phyloP scores from a whole-genome alignment of 2,329 filamentous ascomycete species.

The Penicillium sp. region DNA sequence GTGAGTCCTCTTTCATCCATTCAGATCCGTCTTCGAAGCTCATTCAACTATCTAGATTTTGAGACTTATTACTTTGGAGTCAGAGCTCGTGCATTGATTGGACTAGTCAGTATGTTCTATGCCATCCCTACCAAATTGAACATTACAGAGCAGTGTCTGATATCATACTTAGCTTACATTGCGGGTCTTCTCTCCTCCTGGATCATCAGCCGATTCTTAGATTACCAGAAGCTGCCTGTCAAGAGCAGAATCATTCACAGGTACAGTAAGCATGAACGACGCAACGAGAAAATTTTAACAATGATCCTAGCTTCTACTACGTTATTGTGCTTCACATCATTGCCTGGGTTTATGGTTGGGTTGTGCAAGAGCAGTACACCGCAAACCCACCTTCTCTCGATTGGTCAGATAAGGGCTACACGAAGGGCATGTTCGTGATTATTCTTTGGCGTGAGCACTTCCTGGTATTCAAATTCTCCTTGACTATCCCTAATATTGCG shows the following conservation, averaged over 20 bases:
- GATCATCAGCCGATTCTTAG: constrained; percentile 48
- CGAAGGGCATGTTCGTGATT: constrained; percentile 51
- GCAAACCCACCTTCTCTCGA: constrained; percentile 42
- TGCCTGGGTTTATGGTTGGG: constrained; percentile 56
- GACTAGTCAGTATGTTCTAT: constrained; percentile 39
- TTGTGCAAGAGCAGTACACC: constrained; percentile 55
- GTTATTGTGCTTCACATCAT: constrained; percentile 48
- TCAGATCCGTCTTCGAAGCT: neutral
- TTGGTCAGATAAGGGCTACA: constrained; percentile 47
- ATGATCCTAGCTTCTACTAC: constrained; percentile 44
- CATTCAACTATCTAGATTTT: constrained; percentile 40
- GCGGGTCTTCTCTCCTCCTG: constrained; percentile 47
- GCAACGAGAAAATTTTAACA: neutral
- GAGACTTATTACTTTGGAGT: constrained; percentile 52
- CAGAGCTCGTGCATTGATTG: constrained; percentile 50
- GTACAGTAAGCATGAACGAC: neutral
- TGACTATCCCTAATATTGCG: neutral
- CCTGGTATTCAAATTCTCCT: neutral
- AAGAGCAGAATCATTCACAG: constrained; percentile 46
- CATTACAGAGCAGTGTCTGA: neutral
- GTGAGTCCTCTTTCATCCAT: constrained; percentile 6
- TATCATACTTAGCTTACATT: constrained; percentile 32
- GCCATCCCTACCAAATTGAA: neutral
- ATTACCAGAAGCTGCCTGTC: constrained; percentile 42
- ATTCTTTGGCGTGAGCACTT: constrained; percentile 45